phyloP scores from a whole-genome alignment of 331 rosid species.

The Phaseolus coccineus region DNA sequence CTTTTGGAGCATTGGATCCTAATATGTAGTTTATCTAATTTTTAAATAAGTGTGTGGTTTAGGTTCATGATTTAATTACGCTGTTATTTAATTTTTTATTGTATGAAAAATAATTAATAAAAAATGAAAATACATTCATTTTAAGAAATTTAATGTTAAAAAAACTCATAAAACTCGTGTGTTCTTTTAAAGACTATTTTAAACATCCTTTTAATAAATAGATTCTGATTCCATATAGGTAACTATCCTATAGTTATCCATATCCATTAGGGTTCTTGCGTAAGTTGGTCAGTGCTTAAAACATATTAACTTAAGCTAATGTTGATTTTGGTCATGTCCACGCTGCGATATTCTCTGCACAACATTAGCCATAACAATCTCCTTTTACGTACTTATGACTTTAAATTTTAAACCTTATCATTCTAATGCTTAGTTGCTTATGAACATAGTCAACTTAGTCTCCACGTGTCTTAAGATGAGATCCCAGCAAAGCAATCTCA shows the following conservation, averaged over 20 bases:
- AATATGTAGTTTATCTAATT: no score
- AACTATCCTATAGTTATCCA: constrained; percentile 15
- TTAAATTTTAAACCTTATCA: constrained; percentile 28
- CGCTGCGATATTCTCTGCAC: constrained; percentile 46
- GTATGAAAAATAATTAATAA: no score
- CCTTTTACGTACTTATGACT: constrained; percentile 35
- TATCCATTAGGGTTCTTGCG: neutral
- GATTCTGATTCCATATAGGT: neutral
- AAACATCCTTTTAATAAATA: neutral
- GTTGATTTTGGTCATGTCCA: constrained; percentile 17
- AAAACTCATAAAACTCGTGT: no score
- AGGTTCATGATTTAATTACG: no score
- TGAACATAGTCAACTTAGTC: neutral
- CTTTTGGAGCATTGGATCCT: no score
- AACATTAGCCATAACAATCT: constrained; percentile 45
- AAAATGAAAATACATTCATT: no score
- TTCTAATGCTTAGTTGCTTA: constrained; percentile 2
- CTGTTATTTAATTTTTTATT: no score
- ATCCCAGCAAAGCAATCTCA: constrained; percentile 39
- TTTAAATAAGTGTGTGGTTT: no score
- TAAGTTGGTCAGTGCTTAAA: neutral
- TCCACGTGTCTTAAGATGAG: constrained; percentile 32
- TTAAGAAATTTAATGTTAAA: no score
- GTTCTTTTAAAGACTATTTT: no score
- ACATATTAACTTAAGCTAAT: constrained; percentile 17